A percentile compares a stretch with the other conserved stretches of the same genome.
These are phyloP conservation scores for Cystobasidiaceae sp. DNA, from an alignment of 1,284 basidiomycete genomes.

Conservation along the genomic window DNA sequence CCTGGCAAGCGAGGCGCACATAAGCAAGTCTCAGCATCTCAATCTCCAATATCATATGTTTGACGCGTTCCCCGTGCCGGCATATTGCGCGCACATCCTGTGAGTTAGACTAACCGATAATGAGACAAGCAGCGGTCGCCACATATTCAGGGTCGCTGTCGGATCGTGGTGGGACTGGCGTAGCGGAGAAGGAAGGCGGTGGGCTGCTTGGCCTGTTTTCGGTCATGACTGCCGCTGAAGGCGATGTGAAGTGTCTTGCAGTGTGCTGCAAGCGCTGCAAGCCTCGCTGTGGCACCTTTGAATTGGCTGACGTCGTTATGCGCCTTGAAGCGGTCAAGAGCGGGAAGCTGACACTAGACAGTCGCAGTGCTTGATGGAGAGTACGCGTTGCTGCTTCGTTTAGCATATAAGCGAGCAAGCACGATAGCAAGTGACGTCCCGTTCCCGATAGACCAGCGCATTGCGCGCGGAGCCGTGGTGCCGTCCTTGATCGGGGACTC, in stretches of 20 bases:
- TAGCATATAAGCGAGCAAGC: too few relatives aligned
- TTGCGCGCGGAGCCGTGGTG: too few relatives aligned
- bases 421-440: too few relatives aligned
- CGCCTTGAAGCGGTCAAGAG: background rate
- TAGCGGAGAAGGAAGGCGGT: background rate
- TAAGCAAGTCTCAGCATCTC: background rate
- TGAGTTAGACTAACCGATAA: conserved; percentile 57
- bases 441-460: too few relatives aligned
- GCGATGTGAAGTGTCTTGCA: background rate
- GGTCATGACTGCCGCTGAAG: background rate
- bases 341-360: too few relatives aligned
- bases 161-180: background rate
- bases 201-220: background rate
- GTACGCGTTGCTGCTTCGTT: too few relatives aligned
- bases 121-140: conserved; percentile 62
- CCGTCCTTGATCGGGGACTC: too few relatives aligned
- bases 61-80: background rate
- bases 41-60: background rate
- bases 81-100: conserved; percentile 51
- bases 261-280: background rate
- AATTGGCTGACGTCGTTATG: background rate
- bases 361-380: too few relatives aligned
- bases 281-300: too few relatives aligned
- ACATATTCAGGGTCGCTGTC: conserved; percentile 52
- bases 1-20: conserved; percentile 32